These are phyloP conservation scores for Parastagonospora avenae DNA, from an alignment of 2,329 filamentous ascomycete species.

Conservation along the genomic window DNA sequence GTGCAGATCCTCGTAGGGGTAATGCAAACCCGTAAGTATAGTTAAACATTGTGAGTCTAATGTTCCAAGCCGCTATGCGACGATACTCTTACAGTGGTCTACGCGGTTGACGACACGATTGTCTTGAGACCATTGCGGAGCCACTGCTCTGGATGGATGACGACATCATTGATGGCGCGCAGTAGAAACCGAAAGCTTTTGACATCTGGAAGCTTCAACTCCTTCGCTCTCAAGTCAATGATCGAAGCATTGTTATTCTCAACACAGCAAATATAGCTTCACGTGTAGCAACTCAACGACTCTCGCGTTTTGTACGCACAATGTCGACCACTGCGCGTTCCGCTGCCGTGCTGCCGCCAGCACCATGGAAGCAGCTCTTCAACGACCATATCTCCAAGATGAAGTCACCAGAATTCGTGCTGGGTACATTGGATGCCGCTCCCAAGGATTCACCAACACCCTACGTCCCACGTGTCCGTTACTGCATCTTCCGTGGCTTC, in stretches of 20 bases:
- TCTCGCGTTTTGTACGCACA: constrained; percentile 49
- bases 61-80: too few species aligned
- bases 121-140: constrained; percentile 10
- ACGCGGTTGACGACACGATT: not conserved
- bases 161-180: constrained; percentile 19
- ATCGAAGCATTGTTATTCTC: not conserved
- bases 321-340: constrained; percentile 54
- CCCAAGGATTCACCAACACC: constrained; percentile 48
- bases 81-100: too few species aligned
- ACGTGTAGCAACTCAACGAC: constrained; percentile 38
- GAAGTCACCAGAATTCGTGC: constrained; percentile 56
- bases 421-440: constrained; percentile 55
- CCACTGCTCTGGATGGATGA: constrained; percentile 17
- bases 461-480: constrained; percentile 66
- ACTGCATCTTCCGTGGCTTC: constrained; percentile 84
- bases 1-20: too few species aligned
- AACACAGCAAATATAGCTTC: constrained; percentile 48
- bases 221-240: not conserved
- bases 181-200: not conserved
- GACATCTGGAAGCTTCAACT: not conserved
- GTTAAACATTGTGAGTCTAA: too few species aligned
- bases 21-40: too few species aligned
- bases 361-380: constrained; percentile 60
- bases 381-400: constrained; percentile 56
- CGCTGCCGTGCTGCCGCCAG: constrained; percentile 45